A percentile compares a stretch with the other conserved stretches of the same genome.
These are phyloP conservation scores for Vaccinium macrocarpon DNA, from an alignment of 148 eudicot genomes.

Conservation along the genomic window DNA sequence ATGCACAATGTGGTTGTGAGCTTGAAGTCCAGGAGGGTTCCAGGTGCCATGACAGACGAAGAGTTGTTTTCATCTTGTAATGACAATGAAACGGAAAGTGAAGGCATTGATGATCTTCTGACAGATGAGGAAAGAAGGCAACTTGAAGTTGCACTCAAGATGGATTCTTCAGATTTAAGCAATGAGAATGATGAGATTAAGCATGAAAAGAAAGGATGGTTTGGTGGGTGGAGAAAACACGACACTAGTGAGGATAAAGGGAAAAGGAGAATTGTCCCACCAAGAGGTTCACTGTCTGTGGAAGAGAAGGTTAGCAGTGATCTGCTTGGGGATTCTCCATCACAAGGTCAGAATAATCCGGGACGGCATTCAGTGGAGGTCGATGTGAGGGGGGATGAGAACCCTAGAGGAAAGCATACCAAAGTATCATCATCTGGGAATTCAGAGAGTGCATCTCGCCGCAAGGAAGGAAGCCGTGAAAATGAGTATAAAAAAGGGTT, in stretches of 20 bases:
- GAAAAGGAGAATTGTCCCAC: conserved; percentile 39
- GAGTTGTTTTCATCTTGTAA: conserved; percentile 63
- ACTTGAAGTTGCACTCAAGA: conserved; percentile 75
- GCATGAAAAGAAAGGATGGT: conserved; percentile 82
- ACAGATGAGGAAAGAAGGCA: conserved; percentile 80
- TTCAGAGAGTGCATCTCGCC: conserved; percentile 29
- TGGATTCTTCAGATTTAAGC: conserved; percentile 46
- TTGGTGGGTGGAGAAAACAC: conserved; percentile 76
- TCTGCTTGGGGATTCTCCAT: conserved; percentile 51
- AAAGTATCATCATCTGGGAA: conserved; percentile 42
- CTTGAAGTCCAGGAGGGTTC: conserved; percentile 83
- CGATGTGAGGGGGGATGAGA: conserved; percentile 44
- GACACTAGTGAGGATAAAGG: conserved; percentile 47
- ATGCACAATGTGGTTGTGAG: conserved; percentile 92
- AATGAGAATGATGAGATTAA: conserved; percentile 45
- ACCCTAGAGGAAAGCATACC: conserved; percentile 42
- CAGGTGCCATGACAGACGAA: conserved; percentile 88
- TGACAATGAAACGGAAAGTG: conserved; percentile 64
- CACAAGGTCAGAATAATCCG: conserved; percentile 36
- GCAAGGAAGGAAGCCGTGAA: conserved; percentile 53
- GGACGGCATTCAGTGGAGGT: conserved; percentile 67
- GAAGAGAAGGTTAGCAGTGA: conserved; percentile 40
- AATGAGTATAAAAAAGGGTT: conserved; percentile 86
- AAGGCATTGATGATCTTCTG: conserved; percentile 57
- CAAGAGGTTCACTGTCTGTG: conserved; percentile 53